Conservation (phyloP, 2,329 filamentous ascomycete species). For the Xenosphaeropsis pyriputrescens region DNA sequence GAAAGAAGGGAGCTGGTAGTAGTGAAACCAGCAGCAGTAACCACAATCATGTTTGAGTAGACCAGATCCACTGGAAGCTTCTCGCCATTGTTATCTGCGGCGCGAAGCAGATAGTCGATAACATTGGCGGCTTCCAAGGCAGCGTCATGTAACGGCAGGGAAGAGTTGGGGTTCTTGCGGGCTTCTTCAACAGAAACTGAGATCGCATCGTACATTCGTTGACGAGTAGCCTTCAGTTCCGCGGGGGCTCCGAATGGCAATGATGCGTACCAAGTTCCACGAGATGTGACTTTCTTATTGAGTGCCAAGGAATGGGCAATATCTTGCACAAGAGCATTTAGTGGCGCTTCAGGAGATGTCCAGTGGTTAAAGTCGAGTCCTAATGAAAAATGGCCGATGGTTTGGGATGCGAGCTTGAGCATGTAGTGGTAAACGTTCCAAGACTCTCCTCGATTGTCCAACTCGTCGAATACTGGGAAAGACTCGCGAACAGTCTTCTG, state of each 20-base stretch:
- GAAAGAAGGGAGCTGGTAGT: conserved; percentile 28
- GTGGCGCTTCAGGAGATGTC: conserved; percentile 16
- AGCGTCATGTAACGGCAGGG: conserved; percentile 20
- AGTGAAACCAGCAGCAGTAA: conserved; percentile 27
- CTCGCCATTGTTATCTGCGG: conserved; percentile 23
- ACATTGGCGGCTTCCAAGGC: conserved; percentile 17
- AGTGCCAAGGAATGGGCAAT: conserved; percentile 23
- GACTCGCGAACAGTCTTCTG: conserved; percentile 6
- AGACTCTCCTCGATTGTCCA: conserved; percentile 16
- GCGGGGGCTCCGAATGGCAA: conserved; percentile 28
- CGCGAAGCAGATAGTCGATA: conserved; percentile 19
- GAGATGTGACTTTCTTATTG: conserved; percentile 27
- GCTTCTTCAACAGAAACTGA: conserved; percentile 20
- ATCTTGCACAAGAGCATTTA: conserved; percentile 22
- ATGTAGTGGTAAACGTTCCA: conserved; percentile 32
- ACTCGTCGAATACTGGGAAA: conserved; percentile 11
- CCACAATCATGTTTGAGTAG: conserved; percentile 18
- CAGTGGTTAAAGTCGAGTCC: conserved; percentile 29
- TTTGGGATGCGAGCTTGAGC: conserved; percentile 28
- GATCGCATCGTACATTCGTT: conserved; percentile 22
- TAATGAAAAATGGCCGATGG: conserved; percentile 25
- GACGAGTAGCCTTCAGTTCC: conserved; percentile 5
- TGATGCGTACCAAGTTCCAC: conserved; percentile 25
- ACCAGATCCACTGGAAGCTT: conserved; percentile 22
- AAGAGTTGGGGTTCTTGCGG: conserved; percentile 17